A percentile compares a stretch with the other conserved stretches of the same genome.
These are phyloP conservation scores for Chlorociboria aeruginascens DNA, from an alignment of 495 filamentous ascomycete species.

Conservation along the genomic window DNA sequence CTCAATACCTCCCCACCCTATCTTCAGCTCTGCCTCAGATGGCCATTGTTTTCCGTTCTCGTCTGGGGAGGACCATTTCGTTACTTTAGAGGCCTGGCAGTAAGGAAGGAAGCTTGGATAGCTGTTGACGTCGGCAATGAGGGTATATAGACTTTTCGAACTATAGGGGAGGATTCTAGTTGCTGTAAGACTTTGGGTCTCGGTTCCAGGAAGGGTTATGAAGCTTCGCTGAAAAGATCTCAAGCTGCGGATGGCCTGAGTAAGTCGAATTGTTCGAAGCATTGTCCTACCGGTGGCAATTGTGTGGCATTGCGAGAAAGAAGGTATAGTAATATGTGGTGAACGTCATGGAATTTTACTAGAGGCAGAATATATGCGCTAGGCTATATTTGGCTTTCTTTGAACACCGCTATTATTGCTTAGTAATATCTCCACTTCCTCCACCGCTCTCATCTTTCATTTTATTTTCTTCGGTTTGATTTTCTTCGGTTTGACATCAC, in stretches of 20 bases:
- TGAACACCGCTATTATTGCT: no score
- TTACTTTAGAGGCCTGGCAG: conserved; percentile 61
- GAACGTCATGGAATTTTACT: neutral
- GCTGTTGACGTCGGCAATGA: conserved; percentile 73
- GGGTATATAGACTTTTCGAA: conserved; percentile 53
- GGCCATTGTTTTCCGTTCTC: conserved; percentile 39
- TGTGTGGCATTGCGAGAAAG: neutral
- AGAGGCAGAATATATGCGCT: no score
- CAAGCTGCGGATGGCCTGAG: neutral
- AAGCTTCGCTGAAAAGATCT: conserved; percentile 18
- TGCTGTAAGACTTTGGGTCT: conserved; percentile 50
- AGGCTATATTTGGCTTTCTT: no score
- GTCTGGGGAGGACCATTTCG: conserved; percentile 32
- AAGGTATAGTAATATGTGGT: neutral
- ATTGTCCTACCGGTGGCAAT: conserved; percentile 11
- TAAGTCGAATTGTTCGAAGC: conserved; percentile 7
- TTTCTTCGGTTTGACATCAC: no score
- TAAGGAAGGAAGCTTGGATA: conserved; percentile 83
- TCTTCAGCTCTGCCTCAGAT: conserved; percentile 60
- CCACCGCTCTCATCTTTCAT: neutral
- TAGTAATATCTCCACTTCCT: neutral
- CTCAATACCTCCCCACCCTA: conserved; percentile 72
- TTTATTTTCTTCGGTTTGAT: no score
- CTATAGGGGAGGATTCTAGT: conserved; percentile 72
- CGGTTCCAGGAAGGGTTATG: conserved; percentile 26